Conservation (phyloP, 2,329 filamentous ascomycete species). For the Cercospora sp. region DNA sequence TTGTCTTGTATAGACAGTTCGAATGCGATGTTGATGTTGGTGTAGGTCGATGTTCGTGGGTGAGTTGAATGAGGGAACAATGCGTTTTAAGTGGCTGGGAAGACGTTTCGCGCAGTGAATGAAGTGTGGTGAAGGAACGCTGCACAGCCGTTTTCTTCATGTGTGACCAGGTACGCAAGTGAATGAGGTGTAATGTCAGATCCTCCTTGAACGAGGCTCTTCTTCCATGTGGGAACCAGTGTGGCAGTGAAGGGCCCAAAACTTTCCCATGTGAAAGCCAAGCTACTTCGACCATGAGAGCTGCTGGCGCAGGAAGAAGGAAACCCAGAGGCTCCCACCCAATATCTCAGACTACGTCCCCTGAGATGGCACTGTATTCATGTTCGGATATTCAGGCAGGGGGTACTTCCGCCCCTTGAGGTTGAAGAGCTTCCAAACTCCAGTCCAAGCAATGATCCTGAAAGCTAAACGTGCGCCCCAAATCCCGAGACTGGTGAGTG, state of each 20-base stretch:
- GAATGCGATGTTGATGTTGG: conserved; percentile 8
- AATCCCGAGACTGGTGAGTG: conserved; percentile 20
- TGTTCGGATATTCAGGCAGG: conserved; percentile 16
- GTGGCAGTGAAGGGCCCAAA: not conserved
- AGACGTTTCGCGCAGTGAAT: not conserved
- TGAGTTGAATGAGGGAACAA: not conserved
- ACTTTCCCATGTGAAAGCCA: not conserved
- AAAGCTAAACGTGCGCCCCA: conserved; percentile 8
- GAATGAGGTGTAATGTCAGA: not conserved
- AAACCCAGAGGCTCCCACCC: not conserved
- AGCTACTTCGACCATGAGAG: not conserved
- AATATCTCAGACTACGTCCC: not conserved
- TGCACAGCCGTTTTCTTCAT: not conserved
- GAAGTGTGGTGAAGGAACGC: not conserved
- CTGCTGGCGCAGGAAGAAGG: not conserved
- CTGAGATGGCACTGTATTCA: not conserved
- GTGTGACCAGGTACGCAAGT: not conserved
- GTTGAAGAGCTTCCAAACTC: conserved; percentile 14
- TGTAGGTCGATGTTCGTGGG: not conserved
- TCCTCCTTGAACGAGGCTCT: not conserved
- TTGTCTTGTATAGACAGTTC: conserved; percentile 1
- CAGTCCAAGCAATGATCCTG: conserved; percentile 13
- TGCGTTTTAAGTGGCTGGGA: not conserved
- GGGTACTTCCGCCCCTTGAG: not conserved
- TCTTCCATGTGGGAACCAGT: not conserved